Base-by-base conservation (phyloP, 139 green algal species). In the Chlorella sp. region DNA sequence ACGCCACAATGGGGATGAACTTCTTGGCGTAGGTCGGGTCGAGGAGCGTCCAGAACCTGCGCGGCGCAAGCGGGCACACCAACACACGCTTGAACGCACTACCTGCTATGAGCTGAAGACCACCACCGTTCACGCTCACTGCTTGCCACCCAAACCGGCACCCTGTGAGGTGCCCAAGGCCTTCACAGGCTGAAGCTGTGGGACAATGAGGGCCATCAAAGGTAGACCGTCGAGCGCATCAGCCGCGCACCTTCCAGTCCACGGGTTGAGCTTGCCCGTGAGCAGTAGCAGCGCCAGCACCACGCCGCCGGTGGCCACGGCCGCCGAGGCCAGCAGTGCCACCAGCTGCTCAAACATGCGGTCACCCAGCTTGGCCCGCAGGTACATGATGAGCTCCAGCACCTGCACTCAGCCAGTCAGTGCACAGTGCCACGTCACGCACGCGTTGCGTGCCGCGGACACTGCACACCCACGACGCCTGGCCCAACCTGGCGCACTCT, bases 1-100 rank as follows among this genome's bases (percentile, higher is more conserved):
- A 88, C 26, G 84, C 84, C 35, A 89, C 81, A 70, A 89, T 89
- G 70, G 84, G 84, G 66, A 89, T 88, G 77, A 88, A 78, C 64
- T 80, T 77, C 74, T 88, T 89, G 71, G 84, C 78, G 74, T 89
- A 89, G 2, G 84, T 89, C 22, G 84, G 84, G 74, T 88, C 82
- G 30, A 89, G 71, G 26, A 88, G 79, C 42, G 82, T 82, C 75
- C 83, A 88, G 76, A 88, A 88, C 51, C 60, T 75, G 69, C n/a
- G n/a, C n/a, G n/a, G n/a, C n/a, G n/a, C n/a, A n/a, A n/a, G 17
- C 36, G 10, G 36, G n/a, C n/a, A n/a, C n/a, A n/a, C n/a, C n/a
- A n/a, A n/a, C n/a, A n/a, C n/a, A n/a, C n/a, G n/a, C n/a, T n/a
- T n/a, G n/a, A n/a, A n/a, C n/a, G n/a, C n/a, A n/a, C n/a, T n/a